These are phyloP conservation scores for Potentilla sterilis DNA, from an alignment of 306 rosid species.

Conservation along the genomic window DNA sequence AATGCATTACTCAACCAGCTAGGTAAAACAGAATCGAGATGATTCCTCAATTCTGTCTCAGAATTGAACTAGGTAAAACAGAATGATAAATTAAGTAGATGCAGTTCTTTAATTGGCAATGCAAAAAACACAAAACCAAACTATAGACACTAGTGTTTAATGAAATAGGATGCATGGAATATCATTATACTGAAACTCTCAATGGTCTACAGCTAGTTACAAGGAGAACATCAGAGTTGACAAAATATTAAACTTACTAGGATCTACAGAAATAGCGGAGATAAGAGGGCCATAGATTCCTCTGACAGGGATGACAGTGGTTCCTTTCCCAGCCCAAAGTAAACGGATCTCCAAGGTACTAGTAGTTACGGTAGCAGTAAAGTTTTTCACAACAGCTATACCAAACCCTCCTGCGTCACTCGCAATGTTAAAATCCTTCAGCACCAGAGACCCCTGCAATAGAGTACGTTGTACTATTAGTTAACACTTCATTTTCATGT, in stretches of 20 bases:
- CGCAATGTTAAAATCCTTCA: constrained; percentile 40
- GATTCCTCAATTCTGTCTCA: not conserved
- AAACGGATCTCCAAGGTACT: constrained; percentile 38
- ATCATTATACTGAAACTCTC: not conserved
- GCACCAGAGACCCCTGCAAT: constrained; percentile 30
- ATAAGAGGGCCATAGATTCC: constrained; percentile 52
- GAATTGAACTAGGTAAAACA: not conserved
- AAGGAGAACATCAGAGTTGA: not conserved
- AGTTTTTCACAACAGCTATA: not conserved
- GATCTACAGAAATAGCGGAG: constrained; percentile 39
- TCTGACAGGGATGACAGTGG: constrained; percentile 24
- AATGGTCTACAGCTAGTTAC: not conserved
- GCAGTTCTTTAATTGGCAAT: not conserved
- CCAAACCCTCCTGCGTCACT: constrained; percentile 38
- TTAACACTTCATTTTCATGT: not conserved
- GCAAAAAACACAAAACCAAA: not conserved
- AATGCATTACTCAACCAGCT: not conserved
- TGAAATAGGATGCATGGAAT: not conserved
- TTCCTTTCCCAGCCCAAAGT: constrained; percentile 52
- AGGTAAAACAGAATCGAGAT: not conserved
- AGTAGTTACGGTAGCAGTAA: constrained; percentile 7
- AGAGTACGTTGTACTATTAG: not conserved
- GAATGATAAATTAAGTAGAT: not conserved
- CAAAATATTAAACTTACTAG: constrained; percentile 23
- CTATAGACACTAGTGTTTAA: not conserved